A percentile compares a stretch with the other conserved stretches of the same genome.
Conservation (phyloP, 345 rosid species). For the Cardamine chenopodiifolia region DNA sequence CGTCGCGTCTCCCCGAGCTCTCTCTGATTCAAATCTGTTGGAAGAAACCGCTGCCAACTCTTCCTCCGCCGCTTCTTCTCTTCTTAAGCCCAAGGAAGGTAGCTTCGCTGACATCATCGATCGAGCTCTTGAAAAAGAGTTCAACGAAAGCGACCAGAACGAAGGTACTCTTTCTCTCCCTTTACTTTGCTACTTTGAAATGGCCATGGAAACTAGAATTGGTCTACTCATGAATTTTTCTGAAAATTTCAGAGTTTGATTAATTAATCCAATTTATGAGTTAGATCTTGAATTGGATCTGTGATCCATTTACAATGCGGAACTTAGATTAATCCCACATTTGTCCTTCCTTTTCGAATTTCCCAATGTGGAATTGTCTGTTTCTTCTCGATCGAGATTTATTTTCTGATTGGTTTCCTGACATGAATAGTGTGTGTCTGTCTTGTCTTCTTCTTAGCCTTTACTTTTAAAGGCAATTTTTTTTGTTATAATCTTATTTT, state of each 20-base stretch:
- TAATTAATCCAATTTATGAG: not conserved
- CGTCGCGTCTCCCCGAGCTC: slow-evolving; percentile 30
- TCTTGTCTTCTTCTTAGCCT: slow-evolving; percentile 1
- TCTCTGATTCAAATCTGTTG: slow-evolving; percentile 38
- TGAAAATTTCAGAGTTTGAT: not conserved
- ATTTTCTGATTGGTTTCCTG: slow-evolving; percentile 26
- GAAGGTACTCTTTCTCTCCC: slow-evolving; percentile 54
- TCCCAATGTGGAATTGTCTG: slow-evolving; percentile 1
- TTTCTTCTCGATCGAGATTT: slow-evolving; percentile 24
- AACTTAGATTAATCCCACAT: slow-evolving; percentile 12
- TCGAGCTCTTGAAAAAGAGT: slow-evolving; percentile 88
- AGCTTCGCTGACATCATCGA: slow-evolving; percentile 84
- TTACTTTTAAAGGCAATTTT: not conserved
- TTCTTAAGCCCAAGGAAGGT: slow-evolving; percentile 57
- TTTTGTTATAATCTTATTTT: not conserved
- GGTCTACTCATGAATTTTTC: not conserved
- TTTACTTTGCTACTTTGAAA: not conserved
- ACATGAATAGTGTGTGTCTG: not conserved
- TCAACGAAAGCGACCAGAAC: slow-evolving; percentile 73
- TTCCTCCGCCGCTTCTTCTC: slow-evolving; percentile 24
- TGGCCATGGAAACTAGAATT: slow-evolving; percentile 2
- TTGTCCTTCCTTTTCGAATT: not conserved
- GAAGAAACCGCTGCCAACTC: slow-evolving; percentile 30
- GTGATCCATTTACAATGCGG: not conserved
- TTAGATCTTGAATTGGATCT: slow-evolving; percentile 27